Evolutionary conservation across 2,329 filamentous ascomycete genomes (phyloP).

Genomic region (Gyromitra esculenta): DNA sequence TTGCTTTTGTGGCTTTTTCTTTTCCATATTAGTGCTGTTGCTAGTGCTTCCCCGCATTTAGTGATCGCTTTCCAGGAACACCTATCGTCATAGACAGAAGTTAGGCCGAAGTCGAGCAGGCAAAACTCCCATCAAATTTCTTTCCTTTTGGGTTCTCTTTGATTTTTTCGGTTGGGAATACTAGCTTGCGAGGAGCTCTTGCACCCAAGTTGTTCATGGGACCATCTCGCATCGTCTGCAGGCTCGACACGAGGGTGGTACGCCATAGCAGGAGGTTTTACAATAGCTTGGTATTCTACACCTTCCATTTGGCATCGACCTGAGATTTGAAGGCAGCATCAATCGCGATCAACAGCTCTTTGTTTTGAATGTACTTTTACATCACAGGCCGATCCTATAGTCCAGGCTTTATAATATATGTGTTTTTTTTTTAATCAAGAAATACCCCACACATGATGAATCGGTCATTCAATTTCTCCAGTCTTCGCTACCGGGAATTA

Average conservation of each 20-base stretch:
- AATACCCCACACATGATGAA: slow-evolving; percentile 12
- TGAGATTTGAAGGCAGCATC: slow-evolving; percentile 29
- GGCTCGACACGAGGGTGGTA: background rate
- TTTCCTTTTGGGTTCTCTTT: slow-evolving; percentile 26
- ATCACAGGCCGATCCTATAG: background rate
- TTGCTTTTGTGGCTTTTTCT: slow-evolving; percentile 39
- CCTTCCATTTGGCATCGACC: slow-evolving; percentile 1
- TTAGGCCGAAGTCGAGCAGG: slow-evolving; percentile 28
- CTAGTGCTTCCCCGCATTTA: slow-evolving; percentile 50
- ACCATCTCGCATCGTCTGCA: slow-evolving; percentile 39
- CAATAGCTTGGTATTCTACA: slow-evolving; percentile 30
- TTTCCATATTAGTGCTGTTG: slow-evolving; percentile 13
- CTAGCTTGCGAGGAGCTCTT: slow-evolving; percentile 11
- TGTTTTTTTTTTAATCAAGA: background rate
- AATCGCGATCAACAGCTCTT: slow-evolving; percentile 29
- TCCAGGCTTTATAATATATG: background rate
- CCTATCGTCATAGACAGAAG: slow-evolving; percentile 42
- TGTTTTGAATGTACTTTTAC: background rate
- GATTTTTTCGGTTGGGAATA: slow-evolving; percentile 14
- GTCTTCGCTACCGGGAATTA: slow-evolving; percentile 28
- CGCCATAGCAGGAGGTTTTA: slow-evolving; percentile 30
- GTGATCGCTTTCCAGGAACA: slow-evolving; percentile 45
- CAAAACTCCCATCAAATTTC: slow-evolving; percentile 21
- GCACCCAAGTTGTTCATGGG: slow-evolving; percentile 34
- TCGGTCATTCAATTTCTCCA: slow-evolving; percentile 9